A percentile compares a stretch with the other conserved stretches of the same genome.
phyloP scores from a whole-genome alignment of 2,329 filamentous ascomycete species.

The Aspergillus sp. region DNA sequence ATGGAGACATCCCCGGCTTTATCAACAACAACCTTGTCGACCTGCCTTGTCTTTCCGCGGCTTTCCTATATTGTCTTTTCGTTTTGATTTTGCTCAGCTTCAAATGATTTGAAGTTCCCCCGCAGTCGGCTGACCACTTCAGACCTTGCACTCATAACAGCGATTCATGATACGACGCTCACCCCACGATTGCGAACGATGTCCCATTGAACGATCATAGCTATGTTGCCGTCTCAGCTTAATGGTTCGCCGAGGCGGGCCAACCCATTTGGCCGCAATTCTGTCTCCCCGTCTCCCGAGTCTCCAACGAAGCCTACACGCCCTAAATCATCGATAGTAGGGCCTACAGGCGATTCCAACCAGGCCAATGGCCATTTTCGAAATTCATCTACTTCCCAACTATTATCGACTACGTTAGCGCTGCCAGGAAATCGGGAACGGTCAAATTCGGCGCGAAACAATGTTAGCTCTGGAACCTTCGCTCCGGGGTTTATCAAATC shows the following conservation, averaged over 20 bases:
- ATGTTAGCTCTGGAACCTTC: conserved; percentile 68
- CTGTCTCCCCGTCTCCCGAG: conserved; percentile 48
- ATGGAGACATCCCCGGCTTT: not conserved
- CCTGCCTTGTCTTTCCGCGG: not conserved
- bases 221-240: conserved; percentile 48
- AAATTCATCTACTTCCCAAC: conserved; percentile 58
- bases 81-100: not conserved
- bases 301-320: conserved; percentile 38
- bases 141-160: not conserved
- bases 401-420: conserved; percentile 37
- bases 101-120: too few species aligned
- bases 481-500: conserved; percentile 92
- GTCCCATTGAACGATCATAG: conserved; percentile 16
- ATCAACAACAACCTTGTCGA: not conserved
- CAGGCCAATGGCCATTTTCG: conserved; percentile 51
- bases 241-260: conserved; percentile 64
- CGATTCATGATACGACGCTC: conserved; percentile 12
- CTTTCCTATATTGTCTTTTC: not conserved
- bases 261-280: conserved; percentile 64
- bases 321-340: conserved; percentile 67
- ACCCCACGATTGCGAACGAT: conserved; percentile 21
- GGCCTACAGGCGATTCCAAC: conserved; percentile 42
- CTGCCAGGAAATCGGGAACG: conserved; percentile 35
- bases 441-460: conserved; percentile 57
- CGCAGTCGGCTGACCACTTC: conserved; percentile 1